phyloP scores from a whole-genome alignment of 2,329 filamentous ascomycete species.

The Lasiodiplodia gonubiensis region DNA sequence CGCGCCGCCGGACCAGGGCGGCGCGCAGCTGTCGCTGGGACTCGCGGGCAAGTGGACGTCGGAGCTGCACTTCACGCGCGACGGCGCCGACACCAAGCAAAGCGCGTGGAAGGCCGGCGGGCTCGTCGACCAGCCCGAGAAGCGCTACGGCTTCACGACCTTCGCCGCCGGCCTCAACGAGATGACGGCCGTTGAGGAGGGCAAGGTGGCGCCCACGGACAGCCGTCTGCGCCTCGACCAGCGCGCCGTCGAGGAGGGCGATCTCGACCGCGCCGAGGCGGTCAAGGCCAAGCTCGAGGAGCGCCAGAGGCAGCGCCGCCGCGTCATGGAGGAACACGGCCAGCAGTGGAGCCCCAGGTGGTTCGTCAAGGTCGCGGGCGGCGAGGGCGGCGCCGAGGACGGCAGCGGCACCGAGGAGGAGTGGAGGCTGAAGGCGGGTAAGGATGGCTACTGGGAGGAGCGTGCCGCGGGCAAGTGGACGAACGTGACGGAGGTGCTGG shows the following conservation, averaged over 20 bases:
- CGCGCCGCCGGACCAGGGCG: constrained; percentile 60
- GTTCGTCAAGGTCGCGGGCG: constrained; percentile 71
- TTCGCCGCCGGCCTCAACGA: constrained; percentile 91
- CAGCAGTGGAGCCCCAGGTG: constrained; percentile 77
- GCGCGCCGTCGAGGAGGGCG: constrained; percentile 78
- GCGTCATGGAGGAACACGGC: constrained; percentile 75
- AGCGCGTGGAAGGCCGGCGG: constrained; percentile 80
- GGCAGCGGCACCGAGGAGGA: constrained; percentile 51
- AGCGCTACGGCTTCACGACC: constrained; percentile 84
- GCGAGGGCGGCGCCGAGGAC: constrained; percentile 38
- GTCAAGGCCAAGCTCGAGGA: constrained; percentile 87
- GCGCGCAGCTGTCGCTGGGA: constrained; percentile 68
- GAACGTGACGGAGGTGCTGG: constrained; percentile 62
- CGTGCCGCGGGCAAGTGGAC: constrained; percentile 71
- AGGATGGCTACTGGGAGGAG: constrained; percentile 94
- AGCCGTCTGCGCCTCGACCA: constrained; percentile 86
- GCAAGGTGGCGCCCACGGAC: constrained; percentile 79
- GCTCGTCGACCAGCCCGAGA: constrained; percentile 77
- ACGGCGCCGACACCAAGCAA: constrained; percentile 64
- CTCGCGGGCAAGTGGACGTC: constrained; percentile 86
- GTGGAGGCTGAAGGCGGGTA: constrained; percentile 74
- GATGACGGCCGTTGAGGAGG: constrained; percentile 78
- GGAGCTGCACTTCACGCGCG: constrained; percentile 69
- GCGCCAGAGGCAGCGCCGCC: constrained; percentile 75
- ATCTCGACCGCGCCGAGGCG: constrained; percentile 81